These are phyloP conservation scores for Lactifluus pinguis DNA, from an alignment of 768 basidiomycete species.

Conservation along the genomic window DNA sequence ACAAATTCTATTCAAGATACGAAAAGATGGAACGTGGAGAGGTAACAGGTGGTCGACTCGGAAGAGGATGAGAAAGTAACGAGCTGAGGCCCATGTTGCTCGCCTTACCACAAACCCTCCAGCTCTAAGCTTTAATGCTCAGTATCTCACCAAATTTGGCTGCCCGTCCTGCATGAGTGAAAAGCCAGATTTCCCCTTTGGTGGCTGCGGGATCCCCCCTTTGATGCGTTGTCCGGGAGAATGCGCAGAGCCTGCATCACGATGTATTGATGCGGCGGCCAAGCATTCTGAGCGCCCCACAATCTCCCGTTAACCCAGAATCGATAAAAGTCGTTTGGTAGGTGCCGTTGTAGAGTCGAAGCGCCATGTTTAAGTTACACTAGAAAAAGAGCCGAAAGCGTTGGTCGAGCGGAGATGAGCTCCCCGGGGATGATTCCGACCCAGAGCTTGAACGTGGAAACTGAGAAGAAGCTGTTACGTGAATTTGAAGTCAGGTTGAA, in stretches of 20 bases:
- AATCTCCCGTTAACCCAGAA: slow-evolving; percentile 52
- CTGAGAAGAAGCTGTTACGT: slow-evolving; percentile 41
- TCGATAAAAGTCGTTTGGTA: slow-evolving; percentile 28
- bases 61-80: slow-evolving; percentile 57
- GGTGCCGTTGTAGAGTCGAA: slow-evolving; percentile 79
- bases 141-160: too few relatives aligned
- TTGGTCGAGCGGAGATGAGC: too few relatives aligned
- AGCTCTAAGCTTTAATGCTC: too few relatives aligned
- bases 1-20: too few relatives aligned
- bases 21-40: too few relatives aligned
- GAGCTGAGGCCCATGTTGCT: too few relatives aligned
- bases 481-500: too few relatives aligned
- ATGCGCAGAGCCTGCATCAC: too few relatives aligned
- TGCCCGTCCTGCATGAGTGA: slow-evolving; percentile 70
- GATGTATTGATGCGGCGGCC: slow-evolving; percentile 28
- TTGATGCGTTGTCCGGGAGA: too few relatives aligned
- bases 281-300: slow-evolving; percentile 84
- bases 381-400: too few relatives aligned
- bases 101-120: too few relatives aligned
- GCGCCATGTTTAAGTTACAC: slow-evolving; percentile 53
- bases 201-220: too few relatives aligned
- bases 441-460: slow-evolving; percentile 79
- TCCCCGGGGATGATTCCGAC: slow-evolving; percentile 65
- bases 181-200: slow-evolving; percentile 19
- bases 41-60: slow-evolving; percentile 53